Conservation (phyloP, 306 rosid species). For the Cicer yamashitae region DNA sequence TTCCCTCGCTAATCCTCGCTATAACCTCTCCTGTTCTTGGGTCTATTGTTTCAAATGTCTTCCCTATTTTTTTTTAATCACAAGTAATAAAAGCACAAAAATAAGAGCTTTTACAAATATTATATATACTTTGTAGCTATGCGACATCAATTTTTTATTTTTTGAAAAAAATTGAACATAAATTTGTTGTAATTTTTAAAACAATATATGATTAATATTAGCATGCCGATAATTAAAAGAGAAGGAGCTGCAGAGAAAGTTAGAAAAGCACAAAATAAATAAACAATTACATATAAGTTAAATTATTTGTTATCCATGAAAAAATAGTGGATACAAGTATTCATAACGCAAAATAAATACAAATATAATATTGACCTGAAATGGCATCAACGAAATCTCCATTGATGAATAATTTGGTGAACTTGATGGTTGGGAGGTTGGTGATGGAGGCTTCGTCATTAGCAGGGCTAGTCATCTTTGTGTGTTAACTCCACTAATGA, state of each 20-base stretch:
- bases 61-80: conserved; percentile 49
- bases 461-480: not conserved
- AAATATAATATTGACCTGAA: conserved; percentile 57
- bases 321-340: no score
- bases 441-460: not conserved
- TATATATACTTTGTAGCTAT: not conserved
- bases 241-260: not conserved
- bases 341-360: not conserved
- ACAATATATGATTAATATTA: not conserved
- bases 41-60: conserved; percentile 78
- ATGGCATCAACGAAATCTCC: conserved; percentile 75
- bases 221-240: not conserved
- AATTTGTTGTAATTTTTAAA: not conserved
- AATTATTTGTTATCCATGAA: no score
- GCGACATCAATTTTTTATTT: not conserved
- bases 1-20: conserved; percentile 67
- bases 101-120: not conserved
- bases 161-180: not conserved
- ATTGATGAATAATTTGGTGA: conserved; percentile 82
- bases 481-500: not conserved
- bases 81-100: no score
- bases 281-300: no score
- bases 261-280: not conserved
- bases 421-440: conserved; percentile 58
- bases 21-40: conserved; percentile 78